Evolutionary conservation across 2,329 filamentous ascomycete genomes (phyloP), one percentile per base, ranked within the genome.

Genomic region (Aotearoamyces nothofagi): DNA sequence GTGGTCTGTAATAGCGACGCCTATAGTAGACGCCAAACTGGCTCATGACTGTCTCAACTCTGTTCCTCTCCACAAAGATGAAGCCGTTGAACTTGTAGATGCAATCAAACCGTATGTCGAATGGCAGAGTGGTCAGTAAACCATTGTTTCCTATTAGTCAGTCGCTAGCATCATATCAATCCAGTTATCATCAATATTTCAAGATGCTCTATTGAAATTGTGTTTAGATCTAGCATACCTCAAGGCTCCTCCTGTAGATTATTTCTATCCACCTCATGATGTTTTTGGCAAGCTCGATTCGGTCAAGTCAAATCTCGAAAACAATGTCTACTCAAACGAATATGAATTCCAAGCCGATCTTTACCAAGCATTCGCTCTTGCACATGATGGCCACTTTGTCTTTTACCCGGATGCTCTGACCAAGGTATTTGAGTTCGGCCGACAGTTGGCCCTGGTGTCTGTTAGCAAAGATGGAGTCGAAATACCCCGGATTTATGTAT

Each of bases 341-440:
- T 68, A 63, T 41, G 58, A 63, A 5, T 68, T 70, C 37, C 61
- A 69, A 39, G 36, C 52, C 5, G 64, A 66, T 15, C 53, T 80
- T 3, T 63, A 65, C 32, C 49, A 57, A 19, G 49, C 68, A 5
- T 55, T 72, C 19, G 56, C 58, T 14, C 55, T 55, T 2, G 64
- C 67, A 3, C 70, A 78, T 39, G 75, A 81, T 43, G 70, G 72
- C 1, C 76, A 81, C 42, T 71, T 76, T 28, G 51, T 56, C 2
- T 71, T 62, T 41, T 50, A 60, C 9, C 64, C 66, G 3, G 64
- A 70, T 37, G 52, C 61, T 4, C 55, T 72, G 6, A 39, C 44
- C 9, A 59, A 57, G 23, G 56, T 65, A 1, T 69, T 73, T 49
- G 57, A 45, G 35, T 75, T 43, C 40, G 57, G 55, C 5, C 55